Evolutionary conservation across 2,329 filamentous ascomycete genomes (phyloP).

Genomic region (Epicoccum sorghinum): DNA sequence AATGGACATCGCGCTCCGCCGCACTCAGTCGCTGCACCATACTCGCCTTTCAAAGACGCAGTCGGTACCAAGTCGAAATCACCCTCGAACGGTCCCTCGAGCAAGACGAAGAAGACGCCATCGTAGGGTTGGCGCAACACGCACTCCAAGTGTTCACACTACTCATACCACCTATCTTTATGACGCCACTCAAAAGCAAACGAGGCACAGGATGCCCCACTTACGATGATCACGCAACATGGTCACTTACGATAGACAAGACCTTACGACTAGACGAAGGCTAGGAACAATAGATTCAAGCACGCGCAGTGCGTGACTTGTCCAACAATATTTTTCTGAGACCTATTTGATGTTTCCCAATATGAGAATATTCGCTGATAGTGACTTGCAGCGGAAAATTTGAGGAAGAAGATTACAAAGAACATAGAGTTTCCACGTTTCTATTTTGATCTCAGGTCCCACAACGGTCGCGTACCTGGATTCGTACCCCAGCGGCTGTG

Average conservation of each 20-base stretch:
- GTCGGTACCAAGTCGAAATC: slow-evolving; percentile 37
- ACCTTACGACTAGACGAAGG: slow-evolving; percentile 34
- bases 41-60: slow-evolving; percentile 63
- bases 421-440: slow-evolving; percentile 1
- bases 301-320: slow-evolving; percentile 20
- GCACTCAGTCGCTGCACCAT: slow-evolving; percentile 63
- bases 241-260: slow-evolving; percentile 36
- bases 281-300: slow-evolving; percentile 25
- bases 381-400: background rate
- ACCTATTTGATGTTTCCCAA: too few species aligned
- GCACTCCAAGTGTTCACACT: slow-evolving; percentile 10
- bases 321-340: background rate
- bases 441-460: slow-evolving; percentile 13
- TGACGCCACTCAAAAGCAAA: slow-evolving; percentile 24
- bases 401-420: background rate
- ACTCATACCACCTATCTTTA: slow-evolving; percentile 5
- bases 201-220: slow-evolving; percentile 31
- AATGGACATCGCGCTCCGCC: slow-evolving; percentile 53
- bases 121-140: slow-evolving; percentile 14
- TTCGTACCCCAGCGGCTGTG: slow-evolving; percentile 19
- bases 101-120: slow-evolving; percentile 43
- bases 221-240: slow-evolving; percentile 32
- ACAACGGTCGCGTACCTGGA: slow-evolving; percentile 11
- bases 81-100: slow-evolving; percentile 31
- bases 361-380: background rate